Percentiles rank a stretch among this genome's conserved stretches.
Conservation (phyloP, 2,329 filamentous ascomycete species). For the Fusarium mexicanum region DNA sequence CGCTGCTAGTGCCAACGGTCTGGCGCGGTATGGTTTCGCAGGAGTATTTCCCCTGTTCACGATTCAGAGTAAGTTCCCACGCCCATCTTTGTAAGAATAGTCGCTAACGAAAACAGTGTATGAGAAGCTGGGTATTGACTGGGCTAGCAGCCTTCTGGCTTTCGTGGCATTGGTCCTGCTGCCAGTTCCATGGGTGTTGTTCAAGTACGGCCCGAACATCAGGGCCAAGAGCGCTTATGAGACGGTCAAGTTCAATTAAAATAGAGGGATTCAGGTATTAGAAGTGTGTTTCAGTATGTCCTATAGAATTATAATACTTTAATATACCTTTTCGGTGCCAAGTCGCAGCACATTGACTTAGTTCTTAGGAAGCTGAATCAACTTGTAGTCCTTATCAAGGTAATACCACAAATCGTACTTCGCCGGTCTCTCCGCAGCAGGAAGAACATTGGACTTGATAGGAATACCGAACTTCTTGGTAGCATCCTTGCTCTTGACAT, state of each 20-base stretch:
- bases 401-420: slow-evolving; percentile 53
- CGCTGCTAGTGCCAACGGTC: slow-evolving; percentile 67
- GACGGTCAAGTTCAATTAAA: slow-evolving; percentile 2
- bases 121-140: slow-evolving; percentile 53
- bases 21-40: slow-evolving; percentile 65
- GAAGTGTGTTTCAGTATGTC: background rate
- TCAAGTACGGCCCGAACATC: slow-evolving; percentile 55
- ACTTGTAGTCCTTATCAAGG: slow-evolving; percentile 46
- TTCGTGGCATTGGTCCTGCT: slow-evolving; percentile 59
- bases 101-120: slow-evolving; percentile 50
- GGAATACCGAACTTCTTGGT: slow-evolving; percentile 48
- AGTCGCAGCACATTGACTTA: slow-evolving; percentile 32
- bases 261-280: background rate
- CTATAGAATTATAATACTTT: background rate
- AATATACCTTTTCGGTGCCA: background rate
- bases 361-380: slow-evolving; percentile 41
- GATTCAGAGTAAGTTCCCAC: slow-evolving; percentile 58
- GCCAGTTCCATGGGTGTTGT: slow-evolving; percentile 64
- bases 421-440: slow-evolving; percentile 44
- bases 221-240: slow-evolving; percentile 33
- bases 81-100: accelerated
- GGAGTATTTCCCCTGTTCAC: slow-evolving; percentile 70
- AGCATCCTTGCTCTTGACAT: slow-evolving; percentile 45
- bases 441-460: slow-evolving; percentile 41
- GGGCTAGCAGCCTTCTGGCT: slow-evolving; percentile 58